Evolutionary conservation across 257 asterid genomes (phyloP), one percentile per base, ranked within the genome.

Genomic region (Solanum chmielewskii): DNA sequence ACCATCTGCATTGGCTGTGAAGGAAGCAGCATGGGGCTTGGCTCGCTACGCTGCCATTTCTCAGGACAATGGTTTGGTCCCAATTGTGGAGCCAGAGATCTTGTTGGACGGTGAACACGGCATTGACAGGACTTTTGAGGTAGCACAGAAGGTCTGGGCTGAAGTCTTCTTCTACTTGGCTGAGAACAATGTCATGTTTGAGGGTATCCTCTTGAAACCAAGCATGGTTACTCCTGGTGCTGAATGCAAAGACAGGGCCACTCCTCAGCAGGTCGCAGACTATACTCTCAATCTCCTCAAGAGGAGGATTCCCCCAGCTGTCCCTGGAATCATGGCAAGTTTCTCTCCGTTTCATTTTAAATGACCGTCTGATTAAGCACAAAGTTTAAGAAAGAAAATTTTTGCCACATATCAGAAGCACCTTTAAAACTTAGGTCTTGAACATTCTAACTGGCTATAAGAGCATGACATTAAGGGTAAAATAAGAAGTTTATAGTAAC

Each of bases 171-270:
- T 89, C 93, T 96, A 94, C 95, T 91, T 96, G 83, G 98, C 98
- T 18, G 90, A 94, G 89, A 96, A 96, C 98, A 94, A 96, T 89
- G 98, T 93, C 70, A 9, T 91, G 93, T 96, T 93, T 64, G 98
- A 96, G 92, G 98, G 98, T 33, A 94, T 96, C 86, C 98, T 96
- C 86, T 92, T 96, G 86, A 96, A 96, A 90, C 98, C 98, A 23
- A 96, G 98, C 94, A 96, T 96, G 98, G 98, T 96, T 20, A 96
- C 98, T 14, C 98, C 98, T n/a, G 98, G 98, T 13, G 98, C 98
- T 4, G 96, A 96, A 85, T 93, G 94, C 93, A 92, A 96, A 91
- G 96, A 96, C 8, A 86, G 52, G 89, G 98, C 94, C 84, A 92
- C 96, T 11, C 98, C 98, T 0, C 91, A 93, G 66, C 84, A 93